These are phyloP conservation scores for Calophaca sinica DNA, from an alignment of 306 rosid genomes.

Conservation along the genomic window DNA sequence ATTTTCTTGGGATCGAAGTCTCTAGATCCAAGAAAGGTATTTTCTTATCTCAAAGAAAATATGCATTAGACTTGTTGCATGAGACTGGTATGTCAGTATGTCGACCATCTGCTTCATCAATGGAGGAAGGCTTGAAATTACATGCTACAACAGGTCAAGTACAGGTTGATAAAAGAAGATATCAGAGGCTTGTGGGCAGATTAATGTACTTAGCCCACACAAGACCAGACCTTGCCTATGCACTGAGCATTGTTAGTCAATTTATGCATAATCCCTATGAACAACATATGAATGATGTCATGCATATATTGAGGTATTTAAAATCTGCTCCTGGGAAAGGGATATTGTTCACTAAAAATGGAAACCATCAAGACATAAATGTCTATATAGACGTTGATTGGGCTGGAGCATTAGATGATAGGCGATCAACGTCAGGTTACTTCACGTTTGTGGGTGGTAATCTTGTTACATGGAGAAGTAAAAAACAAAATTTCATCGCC, in stretches of 20 bases:
- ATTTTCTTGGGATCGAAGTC: neutral
- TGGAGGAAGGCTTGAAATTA: conserved; percentile 32
- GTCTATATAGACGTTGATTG: neutral
- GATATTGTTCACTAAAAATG: neutral
- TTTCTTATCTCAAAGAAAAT: neutral
- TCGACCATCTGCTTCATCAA: conserved; percentile 1
- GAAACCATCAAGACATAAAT: neutral
- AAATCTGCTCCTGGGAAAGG: neutral
- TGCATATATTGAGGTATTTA: neutral
- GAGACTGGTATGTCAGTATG: conserved; percentile 25
- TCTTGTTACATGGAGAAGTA: too few species aligned
- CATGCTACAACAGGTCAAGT: neutral
- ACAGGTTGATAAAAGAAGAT: neutral
- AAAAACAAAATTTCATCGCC: too few species aligned
- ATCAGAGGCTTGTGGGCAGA: neutral
- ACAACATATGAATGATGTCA: neutral
- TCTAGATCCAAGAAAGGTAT: conserved; percentile 22
- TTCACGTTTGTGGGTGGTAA: too few species aligned
- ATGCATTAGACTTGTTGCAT: conserved; percentile 19
- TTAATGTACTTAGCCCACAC: neutral
- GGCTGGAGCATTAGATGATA: too few species aligned
- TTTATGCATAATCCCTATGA: neutral
- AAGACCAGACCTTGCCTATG: neutral
- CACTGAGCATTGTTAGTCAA: neutral
- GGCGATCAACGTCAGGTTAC: too few species aligned